Percentiles rank a stretch among this genome's conserved stretches.
These are phyloP conservation scores for Bodo saltans DNA, from an alignment of 78 protist genomes.

Conservation along the genomic window DNA sequence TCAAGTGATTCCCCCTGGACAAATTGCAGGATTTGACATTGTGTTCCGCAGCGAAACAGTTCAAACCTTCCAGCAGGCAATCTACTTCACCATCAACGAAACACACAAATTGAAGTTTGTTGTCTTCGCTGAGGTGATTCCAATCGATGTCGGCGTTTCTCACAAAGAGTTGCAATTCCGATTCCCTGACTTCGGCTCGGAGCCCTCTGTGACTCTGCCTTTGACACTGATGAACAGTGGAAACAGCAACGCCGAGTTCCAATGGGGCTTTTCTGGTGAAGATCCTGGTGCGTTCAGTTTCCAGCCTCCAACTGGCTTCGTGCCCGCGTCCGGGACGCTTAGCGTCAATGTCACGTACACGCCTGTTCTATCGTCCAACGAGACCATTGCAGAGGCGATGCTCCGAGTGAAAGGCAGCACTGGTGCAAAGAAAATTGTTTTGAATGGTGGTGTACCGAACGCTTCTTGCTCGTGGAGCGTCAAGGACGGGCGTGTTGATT, in stretches of 20 bases:
- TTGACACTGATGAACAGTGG: slow-evolving; percentile 6
- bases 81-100: slow-evolving; percentile 48
- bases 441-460: slow-evolving; percentile 16
- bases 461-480: not conserved
- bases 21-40: slow-evolving; percentile 56
- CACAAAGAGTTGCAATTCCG: slow-evolving; percentile 24
- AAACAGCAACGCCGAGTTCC: slow-evolving; percentile 5
- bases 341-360: slow-evolving; percentile 8
- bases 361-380: slow-evolving; percentile 6
- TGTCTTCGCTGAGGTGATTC: slow-evolving; percentile 37
- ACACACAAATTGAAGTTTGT: slow-evolving; percentile 30
- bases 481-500: slow-evolving; percentile 29
- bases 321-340: not conserved
- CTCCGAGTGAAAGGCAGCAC: slow-evolving; percentile 38
- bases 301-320: slow-evolving; percentile 3
- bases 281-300: not conserved
- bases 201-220: not conserved
- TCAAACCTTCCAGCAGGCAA: not conserved
- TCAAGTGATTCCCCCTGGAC: slow-evolving; percentile 55
- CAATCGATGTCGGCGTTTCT: slow-evolving; percentile 36
- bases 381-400: not conserved
- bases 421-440: not conserved
- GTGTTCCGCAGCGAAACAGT: not conserved
- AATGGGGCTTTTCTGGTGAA: not conserved
- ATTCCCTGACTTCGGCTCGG: slow-evolving; percentile 3